Conservation (phyloP, 164 flowering plant species). For the Liriodendron chinense region DNA sequence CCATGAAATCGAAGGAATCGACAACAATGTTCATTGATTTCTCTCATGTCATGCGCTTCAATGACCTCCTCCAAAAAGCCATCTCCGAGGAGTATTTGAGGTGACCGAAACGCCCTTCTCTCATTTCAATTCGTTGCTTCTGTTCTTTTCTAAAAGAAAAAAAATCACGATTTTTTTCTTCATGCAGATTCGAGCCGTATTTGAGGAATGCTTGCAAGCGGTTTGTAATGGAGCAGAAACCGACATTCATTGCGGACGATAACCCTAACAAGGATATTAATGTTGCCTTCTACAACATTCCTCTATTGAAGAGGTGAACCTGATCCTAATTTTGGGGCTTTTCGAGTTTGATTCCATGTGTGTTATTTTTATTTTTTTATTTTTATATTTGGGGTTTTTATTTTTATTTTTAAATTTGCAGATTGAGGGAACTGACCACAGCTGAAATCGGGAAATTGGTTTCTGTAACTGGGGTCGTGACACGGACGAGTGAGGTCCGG, state of each 20-base stretch:
- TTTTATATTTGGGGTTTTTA: neutral
- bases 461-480: constrained; percentile 87
- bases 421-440: constrained; percentile 79
- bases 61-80: constrained; percentile 72
- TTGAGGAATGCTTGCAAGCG: constrained; percentile 93
- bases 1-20: constrained; percentile 65
- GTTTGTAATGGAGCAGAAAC: constrained; percentile 77
- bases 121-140: neutral
- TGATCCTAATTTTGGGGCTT: neutral
- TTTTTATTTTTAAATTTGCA: constrained; percentile 15
- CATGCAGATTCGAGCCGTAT: constrained; percentile 69
- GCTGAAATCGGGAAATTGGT: constrained; percentile 75
- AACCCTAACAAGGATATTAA: constrained; percentile 84
- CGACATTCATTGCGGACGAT: constrained; percentile 71
- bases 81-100: constrained; percentile 82
- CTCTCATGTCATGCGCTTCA: constrained; percentile 83
- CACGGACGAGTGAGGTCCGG: constrained; percentile 96
- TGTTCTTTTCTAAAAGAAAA: neutral
- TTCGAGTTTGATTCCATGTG: neutral
- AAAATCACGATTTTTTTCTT: neutral
- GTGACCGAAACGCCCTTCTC: constrained; percentile 16
- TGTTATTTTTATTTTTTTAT: neutral
- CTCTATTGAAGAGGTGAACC: constrained; percentile 56
- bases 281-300: constrained; percentile 86
- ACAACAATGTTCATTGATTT: constrained; percentile 92